phyloP scores from a whole-genome alignment of 2,329 filamentous ascomycete genomes.

The Endothia cerciana region DNA sequence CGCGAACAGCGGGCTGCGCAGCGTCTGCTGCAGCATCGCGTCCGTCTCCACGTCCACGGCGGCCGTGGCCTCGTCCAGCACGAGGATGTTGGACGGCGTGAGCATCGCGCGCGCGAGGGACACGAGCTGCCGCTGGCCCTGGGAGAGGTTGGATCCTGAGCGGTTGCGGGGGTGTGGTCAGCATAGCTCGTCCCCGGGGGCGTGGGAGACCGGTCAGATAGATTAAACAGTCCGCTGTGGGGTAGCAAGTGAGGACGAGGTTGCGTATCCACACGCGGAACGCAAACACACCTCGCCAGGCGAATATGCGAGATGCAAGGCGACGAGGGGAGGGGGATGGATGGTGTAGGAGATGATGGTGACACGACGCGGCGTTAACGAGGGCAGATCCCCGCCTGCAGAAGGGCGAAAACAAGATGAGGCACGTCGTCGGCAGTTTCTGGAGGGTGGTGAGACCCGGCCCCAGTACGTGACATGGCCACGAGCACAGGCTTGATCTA shows the following conservation, averaged over 20 bases:
- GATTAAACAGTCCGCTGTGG: neutral
- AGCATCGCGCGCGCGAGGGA: constrained; percentile 92
- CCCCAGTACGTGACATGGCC: constrained; percentile 21
- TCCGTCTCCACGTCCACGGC: constrained; percentile 71
- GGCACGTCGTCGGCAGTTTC: constrained; percentile 23
- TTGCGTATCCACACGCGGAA: too few relatives aligned
- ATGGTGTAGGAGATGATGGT: neutral
- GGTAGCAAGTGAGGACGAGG: neutral
- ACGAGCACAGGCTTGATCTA: constrained; percentile 19
- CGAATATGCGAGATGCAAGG: constrained; percentile 21
- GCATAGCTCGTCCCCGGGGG: constrained; percentile 20
- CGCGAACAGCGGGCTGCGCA: constrained; percentile 71
- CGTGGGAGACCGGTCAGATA: neutral
- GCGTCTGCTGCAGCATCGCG: constrained; percentile 66
- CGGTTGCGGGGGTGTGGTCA: constrained; percentile 27
- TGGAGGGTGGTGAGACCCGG: constrained; percentile 22
- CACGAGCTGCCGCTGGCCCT: constrained; percentile 92
- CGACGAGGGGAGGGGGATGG: neutral
- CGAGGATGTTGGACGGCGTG: constrained; percentile 94
- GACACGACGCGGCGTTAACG: neutral
- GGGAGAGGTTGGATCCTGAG: constrained; percentile 90
- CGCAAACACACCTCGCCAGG: constrained; percentile 12
- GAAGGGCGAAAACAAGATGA: constrained; percentile 6
- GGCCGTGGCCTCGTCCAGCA: constrained; percentile 95
- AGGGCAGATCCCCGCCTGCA: neutral